Evolutionary conservation across 2,329 filamentous ascomycete genomes (phyloP).

Genomic region (Claviceps cyperi): DNA sequence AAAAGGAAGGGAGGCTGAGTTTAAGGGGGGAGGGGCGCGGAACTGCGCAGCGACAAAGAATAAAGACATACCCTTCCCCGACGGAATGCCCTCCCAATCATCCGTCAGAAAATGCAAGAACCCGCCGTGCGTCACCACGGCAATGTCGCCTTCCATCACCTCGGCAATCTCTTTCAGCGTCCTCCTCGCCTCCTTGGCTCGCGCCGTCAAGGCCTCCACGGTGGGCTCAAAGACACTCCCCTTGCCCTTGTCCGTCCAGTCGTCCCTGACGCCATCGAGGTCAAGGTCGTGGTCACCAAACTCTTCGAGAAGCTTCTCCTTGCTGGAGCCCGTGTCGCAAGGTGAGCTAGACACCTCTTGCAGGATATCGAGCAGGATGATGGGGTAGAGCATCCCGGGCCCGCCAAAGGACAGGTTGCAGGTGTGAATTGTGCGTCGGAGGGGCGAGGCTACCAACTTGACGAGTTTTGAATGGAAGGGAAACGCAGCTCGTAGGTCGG

Average conservation of each 20-base stretch:
- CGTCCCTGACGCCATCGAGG: slow-evolving; percentile 41
- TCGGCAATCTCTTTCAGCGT: slow-evolving; percentile 37
- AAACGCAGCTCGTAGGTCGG: slow-evolving; percentile 44
- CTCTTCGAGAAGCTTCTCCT: slow-evolving; percentile 39
- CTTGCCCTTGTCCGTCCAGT: slow-evolving; percentile 55
- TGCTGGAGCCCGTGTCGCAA: slow-evolving; percentile 59
- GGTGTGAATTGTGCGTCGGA: slow-evolving; percentile 70
- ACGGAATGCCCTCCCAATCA: slow-evolving; percentile 53
- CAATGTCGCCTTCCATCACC: slow-evolving; percentile 44
- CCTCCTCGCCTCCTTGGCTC: slow-evolving; percentile 45
- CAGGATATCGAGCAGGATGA: slow-evolving; percentile 57
- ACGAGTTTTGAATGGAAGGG: slow-evolving; percentile 50
- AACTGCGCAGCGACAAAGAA: neutral
- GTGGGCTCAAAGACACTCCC: slow-evolving; percentile 31
- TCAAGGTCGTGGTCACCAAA: slow-evolving; percentile 51
- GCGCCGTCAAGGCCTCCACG: slow-evolving; percentile 37
- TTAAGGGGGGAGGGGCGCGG: too few species aligned
- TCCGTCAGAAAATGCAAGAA: slow-evolving; percentile 76
- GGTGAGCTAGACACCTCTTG: slow-evolving; percentile 66
- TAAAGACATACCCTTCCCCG: slow-evolving; percentile 23
- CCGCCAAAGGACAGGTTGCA: slow-evolving; percentile 54
- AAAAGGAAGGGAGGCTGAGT: neutral
- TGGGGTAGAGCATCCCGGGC: slow-evolving; percentile 19
- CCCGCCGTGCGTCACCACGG: slow-evolving; percentile 69
- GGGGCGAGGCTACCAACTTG: slow-evolving; percentile 61